A percentile compares a stretch with the other conserved stretches of the same genome.
Evolutionary conservation across 176 grass and related monocot species (phyloP).

Genomic region (Urochloa ruziziensis): DNA sequence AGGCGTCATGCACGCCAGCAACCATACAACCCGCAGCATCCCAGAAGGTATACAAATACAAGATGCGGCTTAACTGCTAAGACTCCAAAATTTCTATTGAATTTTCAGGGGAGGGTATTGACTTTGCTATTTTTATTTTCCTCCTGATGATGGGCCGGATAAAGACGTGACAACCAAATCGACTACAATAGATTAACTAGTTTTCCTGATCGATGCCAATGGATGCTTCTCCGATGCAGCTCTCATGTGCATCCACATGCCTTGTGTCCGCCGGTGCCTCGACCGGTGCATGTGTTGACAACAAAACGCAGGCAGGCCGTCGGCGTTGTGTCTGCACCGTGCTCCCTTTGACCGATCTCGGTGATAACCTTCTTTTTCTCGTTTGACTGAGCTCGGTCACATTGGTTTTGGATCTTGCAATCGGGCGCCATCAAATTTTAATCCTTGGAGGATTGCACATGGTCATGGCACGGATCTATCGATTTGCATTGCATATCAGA

Average conservation of each 20-base stretch:
- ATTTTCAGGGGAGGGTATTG: neutral
- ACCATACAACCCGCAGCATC: conserved; percentile 16
- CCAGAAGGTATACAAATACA: neutral
- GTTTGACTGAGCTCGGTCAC: conserved; percentile 25
- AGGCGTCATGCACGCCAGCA: conserved; percentile 18
- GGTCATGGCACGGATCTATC: neutral
- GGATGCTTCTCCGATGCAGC: conserved; percentile 23
- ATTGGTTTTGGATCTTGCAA: conserved; percentile 16
- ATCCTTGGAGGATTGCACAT: neutral
- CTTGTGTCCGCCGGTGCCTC: conserved; percentile 33
- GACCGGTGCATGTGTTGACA: conserved; percentile 47
- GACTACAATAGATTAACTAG: neutral
- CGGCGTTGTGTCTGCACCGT: conserved; percentile 8
- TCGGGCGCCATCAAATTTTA: neutral
- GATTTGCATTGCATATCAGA: neutral
- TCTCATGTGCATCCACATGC: conserved; percentile 70
- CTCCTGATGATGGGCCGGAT: neutral
- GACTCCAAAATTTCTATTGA: neutral
- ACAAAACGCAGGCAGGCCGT: conserved; percentile 15
- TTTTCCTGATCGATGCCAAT: neutral
- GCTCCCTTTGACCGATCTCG: conserved; percentile 18
- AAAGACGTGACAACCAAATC: conserved; percentile 23
- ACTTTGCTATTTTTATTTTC: neutral
- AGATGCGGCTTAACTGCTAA: neutral
- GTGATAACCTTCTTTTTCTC: neutral